Percentiles rank a stretch among this genome's conserved stretches.
These are phyloP conservation scores for Xylaria nigripes DNA, from an alignment of 495 filamentous ascomycete genomes.

Conservation along the genomic window DNA sequence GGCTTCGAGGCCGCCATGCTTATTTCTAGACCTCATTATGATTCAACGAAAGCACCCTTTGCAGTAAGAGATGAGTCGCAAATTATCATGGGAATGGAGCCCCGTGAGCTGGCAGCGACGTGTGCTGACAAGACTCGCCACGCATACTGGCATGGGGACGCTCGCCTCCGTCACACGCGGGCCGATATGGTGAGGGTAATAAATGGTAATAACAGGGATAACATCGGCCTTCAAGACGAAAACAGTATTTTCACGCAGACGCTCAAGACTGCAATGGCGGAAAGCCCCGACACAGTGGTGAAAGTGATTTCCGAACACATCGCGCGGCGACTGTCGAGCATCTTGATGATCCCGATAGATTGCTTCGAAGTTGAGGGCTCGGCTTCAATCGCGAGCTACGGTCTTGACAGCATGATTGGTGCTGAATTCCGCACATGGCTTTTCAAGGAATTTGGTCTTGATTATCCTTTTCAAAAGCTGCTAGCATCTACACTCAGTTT, in stretches of 20 bases:
- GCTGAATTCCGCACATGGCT: constrained; percentile 37
- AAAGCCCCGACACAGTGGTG: constrained; percentile 4
- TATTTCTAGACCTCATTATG: neutral
- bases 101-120: constrained; percentile 12
- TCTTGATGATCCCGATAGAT: constrained; percentile 21
- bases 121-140: constrained; percentile 2
- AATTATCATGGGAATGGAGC: constrained; percentile 25
- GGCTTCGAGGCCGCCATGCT: constrained; percentile 26
- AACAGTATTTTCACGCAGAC: neutral
- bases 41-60: neutral
- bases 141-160: constrained; percentile 14
- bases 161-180: constrained; percentile 9
- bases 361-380: constrained; percentile 13
- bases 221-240: neutral
- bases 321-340: constrained; percentile 20
- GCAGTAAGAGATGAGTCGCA: neutral
- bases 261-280: neutral
- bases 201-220: neutral
- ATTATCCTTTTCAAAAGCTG: constrained; percentile 30
- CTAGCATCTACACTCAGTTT: constrained; percentile 13
- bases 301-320: constrained; percentile 12
- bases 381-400: constrained; percentile 27
- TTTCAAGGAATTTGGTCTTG: constrained; percentile 31
- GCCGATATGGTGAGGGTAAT: neutral
- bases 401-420: constrained; percentile 40